Conservation (phyloP, 139 green algal species). For the Zygnema cylindricum region DNA sequence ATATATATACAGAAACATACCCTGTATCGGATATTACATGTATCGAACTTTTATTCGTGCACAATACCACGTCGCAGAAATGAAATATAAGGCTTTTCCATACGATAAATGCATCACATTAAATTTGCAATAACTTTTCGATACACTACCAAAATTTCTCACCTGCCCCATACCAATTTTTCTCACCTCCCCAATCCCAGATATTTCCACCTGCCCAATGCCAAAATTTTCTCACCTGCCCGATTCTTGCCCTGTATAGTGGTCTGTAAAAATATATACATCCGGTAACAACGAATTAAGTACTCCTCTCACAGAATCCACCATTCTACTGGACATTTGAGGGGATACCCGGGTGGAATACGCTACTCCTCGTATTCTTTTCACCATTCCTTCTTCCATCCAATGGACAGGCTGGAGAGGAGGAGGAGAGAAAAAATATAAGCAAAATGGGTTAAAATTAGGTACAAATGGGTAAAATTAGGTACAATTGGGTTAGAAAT, state of each 20-base stretch:
- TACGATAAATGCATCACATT: not conserved
- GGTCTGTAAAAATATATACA: conserved; percentile 99
- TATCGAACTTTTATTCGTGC: too few species aligned
- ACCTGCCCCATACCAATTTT: not conserved
- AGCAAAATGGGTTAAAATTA: too few species aligned
- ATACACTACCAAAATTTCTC: not conserved
- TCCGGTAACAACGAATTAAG: conserved; percentile 94
- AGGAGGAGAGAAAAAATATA: too few species aligned
- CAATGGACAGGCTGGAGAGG: conserved; percentile 64
- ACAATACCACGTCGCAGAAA: too few species aligned
- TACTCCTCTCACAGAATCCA: conserved; percentile 73
- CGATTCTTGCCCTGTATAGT: conserved; percentile 72
- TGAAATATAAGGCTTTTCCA: too few species aligned
- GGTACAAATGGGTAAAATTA: conserved; percentile 9
- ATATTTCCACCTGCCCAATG: not conserved
- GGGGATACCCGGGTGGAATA: conserved; percentile 81
- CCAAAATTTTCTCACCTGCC: conserved; percentile 44
- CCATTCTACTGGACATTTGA: conserved; percentile 86
- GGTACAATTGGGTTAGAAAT: not conserved
- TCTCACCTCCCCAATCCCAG: not conserved
- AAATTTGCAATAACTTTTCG: not conserved
- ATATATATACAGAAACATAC: too few species aligned
- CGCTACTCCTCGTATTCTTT: conserved; percentile 92
- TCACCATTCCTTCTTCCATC: conserved; percentile 93
- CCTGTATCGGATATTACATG: too few species aligned